phyloP scores from a whole-genome alignment of 805 yeast species.

The Barnettozyma populi region DNA sequence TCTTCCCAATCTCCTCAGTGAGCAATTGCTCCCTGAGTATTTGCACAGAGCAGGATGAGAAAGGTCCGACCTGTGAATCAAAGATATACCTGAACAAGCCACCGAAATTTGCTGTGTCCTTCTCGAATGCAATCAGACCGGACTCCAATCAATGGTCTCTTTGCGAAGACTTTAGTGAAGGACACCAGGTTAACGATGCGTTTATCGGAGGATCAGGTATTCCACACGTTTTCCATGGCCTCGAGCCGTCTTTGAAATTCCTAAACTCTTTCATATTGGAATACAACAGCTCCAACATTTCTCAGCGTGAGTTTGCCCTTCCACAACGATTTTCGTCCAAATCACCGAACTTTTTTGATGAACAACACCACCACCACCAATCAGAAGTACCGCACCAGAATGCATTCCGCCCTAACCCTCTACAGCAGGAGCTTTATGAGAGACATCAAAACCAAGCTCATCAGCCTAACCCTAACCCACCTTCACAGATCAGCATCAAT shows the following conservation, averaged over 20 bases:
- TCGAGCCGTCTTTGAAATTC: constrained; percentile 43
- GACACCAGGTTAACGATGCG: constrained; percentile 72
- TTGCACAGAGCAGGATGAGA: constrained; percentile 33
- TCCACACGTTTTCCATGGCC: constrained; percentile 68
- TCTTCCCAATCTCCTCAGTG: constrained; percentile 61
- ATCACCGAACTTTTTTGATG: constrained; percentile 17
- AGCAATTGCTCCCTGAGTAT: constrained; percentile 50
- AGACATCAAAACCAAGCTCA: constrained; percentile 9
- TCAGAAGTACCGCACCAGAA: not conserved
- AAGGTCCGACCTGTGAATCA: constrained; percentile 36
- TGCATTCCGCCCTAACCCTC: not conserved
- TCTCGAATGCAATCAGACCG: constrained; percentile 46
- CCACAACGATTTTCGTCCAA: constrained; percentile 18
- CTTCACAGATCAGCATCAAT: constrained; percentile 4
- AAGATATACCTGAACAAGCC: constrained; percentile 48
- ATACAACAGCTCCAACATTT: constrained; percentile 31
- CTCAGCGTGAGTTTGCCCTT: constrained; percentile 20
- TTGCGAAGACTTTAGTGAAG: constrained; percentile 81
- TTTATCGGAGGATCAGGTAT: constrained; percentile 53
- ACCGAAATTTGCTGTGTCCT: constrained; percentile 77
- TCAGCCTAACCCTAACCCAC: constrained; percentile 9
- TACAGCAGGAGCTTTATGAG: not conserved
- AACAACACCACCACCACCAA: constrained; percentile 1
- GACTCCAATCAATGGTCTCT: constrained; percentile 68
- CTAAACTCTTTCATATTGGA: constrained; percentile 51